Percentiles rank a stretch among this genome's conserved stretches.
Conservation (phyloP, 2,329 filamentous ascomycete species). For the Pezicula neosporulosa region DNA sequence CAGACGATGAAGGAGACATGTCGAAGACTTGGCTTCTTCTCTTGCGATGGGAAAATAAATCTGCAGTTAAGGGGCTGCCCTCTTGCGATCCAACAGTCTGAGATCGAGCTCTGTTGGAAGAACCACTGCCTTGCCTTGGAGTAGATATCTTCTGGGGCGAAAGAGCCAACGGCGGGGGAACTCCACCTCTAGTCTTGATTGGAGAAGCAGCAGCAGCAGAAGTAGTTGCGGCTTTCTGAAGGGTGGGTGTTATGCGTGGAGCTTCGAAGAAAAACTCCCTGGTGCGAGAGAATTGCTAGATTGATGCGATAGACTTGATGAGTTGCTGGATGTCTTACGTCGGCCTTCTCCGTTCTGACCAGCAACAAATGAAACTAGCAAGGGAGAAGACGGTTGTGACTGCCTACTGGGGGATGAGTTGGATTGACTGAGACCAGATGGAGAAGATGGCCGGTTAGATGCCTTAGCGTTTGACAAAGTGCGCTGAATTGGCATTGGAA, state of each 20-base stretch:
- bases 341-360: conserved; percentile 74
- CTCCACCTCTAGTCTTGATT: conserved; percentile 48
- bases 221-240: conserved; percentile 58
- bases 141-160: conserved; percentile 64
- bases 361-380: conserved; percentile 95
- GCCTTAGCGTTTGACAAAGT: conserved; percentile 81
- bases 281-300: conserved; percentile 68
- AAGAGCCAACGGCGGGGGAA: conserved; percentile 44
- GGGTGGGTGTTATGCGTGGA: conserved; percentile 55
- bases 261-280: conserved; percentile 67
- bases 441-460: conserved; percentile 76
- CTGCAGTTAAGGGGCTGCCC: conserved; percentile 69
- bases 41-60: conserved; percentile 74
- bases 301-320: conserved; percentile 79
- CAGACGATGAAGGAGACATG: conserved; percentile 94
- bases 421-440: conserved; percentile 73
- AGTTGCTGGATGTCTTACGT: conserved; percentile 88
- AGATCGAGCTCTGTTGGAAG: conserved; percentile 73
- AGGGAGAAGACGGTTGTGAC: conserved; percentile 80
- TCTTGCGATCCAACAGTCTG: conserved; percentile 94
- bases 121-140: conserved; percentile 57
- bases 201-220: conserved; percentile 47
- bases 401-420: conserved; percentile 85
- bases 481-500: conserved; percentile 76
- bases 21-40: conserved; percentile 93